phyloP scores from a whole-genome alignment of 1,139 yeast species.

The Hansenula sp. region DNA sequence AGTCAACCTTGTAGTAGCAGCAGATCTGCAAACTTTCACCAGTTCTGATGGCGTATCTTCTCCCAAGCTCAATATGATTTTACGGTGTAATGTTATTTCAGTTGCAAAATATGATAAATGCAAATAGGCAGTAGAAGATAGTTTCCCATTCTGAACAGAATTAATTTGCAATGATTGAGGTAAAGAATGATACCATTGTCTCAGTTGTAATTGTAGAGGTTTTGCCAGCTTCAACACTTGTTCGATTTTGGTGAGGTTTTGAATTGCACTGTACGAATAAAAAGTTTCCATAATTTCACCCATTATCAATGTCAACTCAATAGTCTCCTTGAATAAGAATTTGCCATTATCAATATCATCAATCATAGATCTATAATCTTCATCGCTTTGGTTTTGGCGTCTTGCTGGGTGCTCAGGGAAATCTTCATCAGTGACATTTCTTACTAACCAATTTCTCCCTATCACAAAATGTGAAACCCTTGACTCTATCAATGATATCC shows the following conservation, averaged over 20 bases:
- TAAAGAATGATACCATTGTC: conserved; percentile 82
- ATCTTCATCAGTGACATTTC: conserved; percentile 62
- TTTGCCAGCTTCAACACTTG: conserved; percentile 73
- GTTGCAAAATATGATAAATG: conserved; percentile 86
- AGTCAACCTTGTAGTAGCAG: conserved; percentile 74
- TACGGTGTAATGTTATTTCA: conserved; percentile 78
- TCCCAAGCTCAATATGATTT: conserved; percentile 60
- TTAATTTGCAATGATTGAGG: conserved; percentile 69
- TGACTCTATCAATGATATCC: conserved; percentile 76
- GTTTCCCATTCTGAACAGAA: conserved; percentile 54
- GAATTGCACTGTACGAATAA: conserved; percentile 66
- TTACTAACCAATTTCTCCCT: conserved; percentile 67
- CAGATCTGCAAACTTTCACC: conserved; percentile 70
- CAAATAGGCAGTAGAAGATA: conserved; percentile 68
- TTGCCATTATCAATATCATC: conserved; percentile 74
- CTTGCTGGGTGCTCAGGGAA: conserved; percentile 53
- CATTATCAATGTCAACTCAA: conserved; percentile 64
- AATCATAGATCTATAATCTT: conserved; percentile 18
- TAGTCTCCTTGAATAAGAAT: conserved; percentile 63
- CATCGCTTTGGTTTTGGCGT: conserved; percentile 11
- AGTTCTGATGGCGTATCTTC: conserved; percentile 57
- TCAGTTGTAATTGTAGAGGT: conserved; percentile 73
- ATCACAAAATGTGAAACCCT: conserved; percentile 72
- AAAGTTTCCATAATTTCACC: conserved; percentile 69
- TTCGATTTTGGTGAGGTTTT: conserved; percentile 51